Conservation (phyloP, 73 alveolate species). For the Paramecium tetraurelia region DNA sequence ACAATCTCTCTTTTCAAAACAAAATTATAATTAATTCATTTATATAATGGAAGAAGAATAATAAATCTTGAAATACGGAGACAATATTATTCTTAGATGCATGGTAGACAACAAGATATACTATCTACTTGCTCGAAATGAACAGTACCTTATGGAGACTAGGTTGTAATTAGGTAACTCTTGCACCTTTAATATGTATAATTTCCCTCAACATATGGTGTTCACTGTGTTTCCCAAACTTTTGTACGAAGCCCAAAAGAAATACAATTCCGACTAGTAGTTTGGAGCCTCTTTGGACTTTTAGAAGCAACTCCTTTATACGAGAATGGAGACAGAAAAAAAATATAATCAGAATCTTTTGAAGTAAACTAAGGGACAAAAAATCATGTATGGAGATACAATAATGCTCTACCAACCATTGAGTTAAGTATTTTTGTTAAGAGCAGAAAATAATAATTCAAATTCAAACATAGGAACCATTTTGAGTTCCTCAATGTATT, state of each 20-base stretch:
- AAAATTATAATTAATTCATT: background rate
- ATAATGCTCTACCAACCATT: slow-evolving; percentile 22
- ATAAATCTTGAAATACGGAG: slow-evolving; percentile 8
- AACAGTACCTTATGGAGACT: background rate
- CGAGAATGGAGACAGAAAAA: slow-evolving; percentile 47
- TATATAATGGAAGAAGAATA: slow-evolving; percentile 25
- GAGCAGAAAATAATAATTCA: background rate
- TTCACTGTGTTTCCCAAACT: slow-evolving; percentile 31
- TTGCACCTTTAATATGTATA: slow-evolving; percentile 31
- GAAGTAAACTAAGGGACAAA: background rate
- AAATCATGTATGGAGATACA: slow-evolving; percentile 27
- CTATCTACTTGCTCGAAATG: background rate
- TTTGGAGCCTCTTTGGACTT: background rate
- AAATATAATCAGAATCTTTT: background rate
- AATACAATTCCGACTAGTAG: background rate
- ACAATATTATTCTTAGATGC: background rate
- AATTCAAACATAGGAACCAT: slow-evolving; percentile 32
- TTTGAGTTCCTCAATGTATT: slow-evolving; percentile 33
- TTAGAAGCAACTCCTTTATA: background rate
- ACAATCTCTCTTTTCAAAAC: background rate
- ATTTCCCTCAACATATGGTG: slow-evolving; percentile 3
- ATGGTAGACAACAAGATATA: background rate
- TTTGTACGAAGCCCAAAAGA: slow-evolving; percentile 29
- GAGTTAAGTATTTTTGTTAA: background rate
- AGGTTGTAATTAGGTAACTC: background rate